Conservation (phyloP, 179 eudicot species). For the Dionaea muscipula region DNA sequence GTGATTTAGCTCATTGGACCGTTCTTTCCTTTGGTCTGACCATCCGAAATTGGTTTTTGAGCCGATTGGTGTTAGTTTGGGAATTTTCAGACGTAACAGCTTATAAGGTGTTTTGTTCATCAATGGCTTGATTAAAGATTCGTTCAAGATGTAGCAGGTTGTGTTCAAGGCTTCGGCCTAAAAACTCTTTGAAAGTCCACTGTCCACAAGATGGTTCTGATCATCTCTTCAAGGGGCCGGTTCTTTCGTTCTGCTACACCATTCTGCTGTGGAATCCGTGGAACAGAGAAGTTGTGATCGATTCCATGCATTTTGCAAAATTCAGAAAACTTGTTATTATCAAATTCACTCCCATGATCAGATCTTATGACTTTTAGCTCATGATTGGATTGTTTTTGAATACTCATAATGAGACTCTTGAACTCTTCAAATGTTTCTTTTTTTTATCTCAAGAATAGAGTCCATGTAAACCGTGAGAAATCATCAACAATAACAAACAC, state of each 20-base stretch:
- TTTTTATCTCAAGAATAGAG: neutral
- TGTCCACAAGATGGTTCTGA: neutral
- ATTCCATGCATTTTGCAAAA: too few relatives aligned
- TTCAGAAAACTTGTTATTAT: too few relatives aligned
- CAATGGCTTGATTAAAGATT: neutral
- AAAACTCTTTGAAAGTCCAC: neutral
- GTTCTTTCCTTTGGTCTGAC: too few relatives aligned
- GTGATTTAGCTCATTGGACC: too few relatives aligned
- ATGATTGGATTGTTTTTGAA: neutral
- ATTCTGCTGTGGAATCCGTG: too few relatives aligned
- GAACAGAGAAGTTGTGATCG: too few relatives aligned
- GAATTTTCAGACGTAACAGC: too few relatives aligned
- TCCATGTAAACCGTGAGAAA: neutral
- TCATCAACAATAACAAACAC: slow-evolving; percentile 4
- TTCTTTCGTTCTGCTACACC: neutral
- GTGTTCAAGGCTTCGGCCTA: neutral
- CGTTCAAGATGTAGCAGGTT: neutral
- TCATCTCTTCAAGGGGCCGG: neutral
- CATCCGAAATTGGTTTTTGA: too few relatives aligned
- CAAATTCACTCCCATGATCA: neutral
- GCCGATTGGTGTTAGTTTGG: too few relatives aligned
- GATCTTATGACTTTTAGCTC: neutral
- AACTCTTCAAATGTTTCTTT: neutral
- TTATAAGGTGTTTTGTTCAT: neutral
- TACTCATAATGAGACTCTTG: neutral